Percentiles rank a stretch among this genome's conserved stretches.
Conservation (phyloP, 768 basidiomycete species). For the Termitomyces sp. region DNA sequence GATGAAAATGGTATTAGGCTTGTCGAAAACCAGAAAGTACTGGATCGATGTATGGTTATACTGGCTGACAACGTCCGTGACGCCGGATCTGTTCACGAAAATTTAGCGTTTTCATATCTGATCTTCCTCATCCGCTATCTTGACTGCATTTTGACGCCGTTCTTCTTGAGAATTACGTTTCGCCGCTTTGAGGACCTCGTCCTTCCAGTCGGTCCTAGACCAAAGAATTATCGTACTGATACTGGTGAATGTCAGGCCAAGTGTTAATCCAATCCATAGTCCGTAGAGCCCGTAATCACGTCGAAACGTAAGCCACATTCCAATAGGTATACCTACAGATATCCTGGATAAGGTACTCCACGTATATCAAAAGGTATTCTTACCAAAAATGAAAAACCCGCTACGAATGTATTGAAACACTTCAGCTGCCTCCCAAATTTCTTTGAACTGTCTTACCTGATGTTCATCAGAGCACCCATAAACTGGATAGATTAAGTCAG, state of each 20-base stretch:
- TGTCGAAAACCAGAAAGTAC: not conserved
- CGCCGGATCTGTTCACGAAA: not conserved
- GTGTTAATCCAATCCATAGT: constrained; percentile 7
- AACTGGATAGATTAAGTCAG: constrained; percentile 31
- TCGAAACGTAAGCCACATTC: constrained; percentile 1
- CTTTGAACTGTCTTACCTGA: constrained; percentile 39
- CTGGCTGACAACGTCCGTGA: too few relatives aligned
- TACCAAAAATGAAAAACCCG: not conserved
- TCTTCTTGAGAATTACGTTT: constrained; percentile 5
- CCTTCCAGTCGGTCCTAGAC: constrained; percentile 5
- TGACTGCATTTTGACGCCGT: not conserved
- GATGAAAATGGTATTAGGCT: too few relatives aligned
- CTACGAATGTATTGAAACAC: not conserved
- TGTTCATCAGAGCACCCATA: constrained; percentile 71
- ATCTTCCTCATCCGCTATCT: not conserved
- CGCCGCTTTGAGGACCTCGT: constrained; percentile 6
- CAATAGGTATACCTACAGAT: constrained; percentile 1
- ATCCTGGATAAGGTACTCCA: not conserved
- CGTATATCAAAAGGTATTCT: not conserved
- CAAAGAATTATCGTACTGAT: not conserved
- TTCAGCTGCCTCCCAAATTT: not conserved
- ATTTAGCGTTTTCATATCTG: not conserved
- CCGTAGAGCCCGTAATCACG: constrained; percentile 3
- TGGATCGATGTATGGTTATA: too few relatives aligned
- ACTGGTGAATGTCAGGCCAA: constrained; percentile 1